Conservation (phyloP, 2,329 filamentous ascomycete species). For the Fusarium circinatum region DNA sequence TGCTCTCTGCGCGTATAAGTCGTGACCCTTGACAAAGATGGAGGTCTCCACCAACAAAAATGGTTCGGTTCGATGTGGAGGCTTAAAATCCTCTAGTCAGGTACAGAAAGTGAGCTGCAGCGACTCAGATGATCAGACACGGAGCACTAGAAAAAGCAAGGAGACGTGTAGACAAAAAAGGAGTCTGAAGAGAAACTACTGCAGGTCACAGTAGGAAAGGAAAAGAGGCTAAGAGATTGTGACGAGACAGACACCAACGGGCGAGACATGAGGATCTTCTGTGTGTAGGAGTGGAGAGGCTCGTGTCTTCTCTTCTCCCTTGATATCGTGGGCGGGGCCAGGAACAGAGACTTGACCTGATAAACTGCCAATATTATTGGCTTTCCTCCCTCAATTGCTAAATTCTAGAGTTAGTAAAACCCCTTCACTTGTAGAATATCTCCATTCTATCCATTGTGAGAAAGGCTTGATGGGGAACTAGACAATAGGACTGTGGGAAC, state of each 20-base stretch:
- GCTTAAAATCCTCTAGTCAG: conserved; percentile 19
- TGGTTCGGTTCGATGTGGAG: not conserved
- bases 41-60: conserved; percentile 2
- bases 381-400: conserved; percentile 27
- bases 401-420: not conserved
- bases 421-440: conserved; percentile 15
- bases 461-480: not conserved
- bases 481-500: conserved; percentile 32
- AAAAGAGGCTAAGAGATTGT: conserved; percentile 19
- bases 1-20: conserved; percentile 35
- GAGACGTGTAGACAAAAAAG: conserved; percentile 4
- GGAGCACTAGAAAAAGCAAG: conserved; percentile 16
- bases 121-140: conserved; percentile 35
- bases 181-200: conserved; percentile 21
- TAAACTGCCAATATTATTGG: conserved; percentile 39
- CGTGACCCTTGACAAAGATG: conserved; percentile 24
- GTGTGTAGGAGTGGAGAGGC: not conserved
- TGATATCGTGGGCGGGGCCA: conserved; percentile 16
- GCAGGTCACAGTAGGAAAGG: not conserved
- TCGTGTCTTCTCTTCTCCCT: conserved; percentile 16
- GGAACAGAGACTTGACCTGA: conserved; percentile 13
- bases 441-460: conserved; percentile 18
- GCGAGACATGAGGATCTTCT: conserved; percentile 36
- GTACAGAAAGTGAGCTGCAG: conserved; percentile 10
- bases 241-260: conserved; percentile 26